A percentile compares a stretch with the other conserved stretches of the same genome.
phyloP scores from a whole-genome alignment of 139 green algal genomes.

The Chlamydomonas asymmetrica region DNA sequence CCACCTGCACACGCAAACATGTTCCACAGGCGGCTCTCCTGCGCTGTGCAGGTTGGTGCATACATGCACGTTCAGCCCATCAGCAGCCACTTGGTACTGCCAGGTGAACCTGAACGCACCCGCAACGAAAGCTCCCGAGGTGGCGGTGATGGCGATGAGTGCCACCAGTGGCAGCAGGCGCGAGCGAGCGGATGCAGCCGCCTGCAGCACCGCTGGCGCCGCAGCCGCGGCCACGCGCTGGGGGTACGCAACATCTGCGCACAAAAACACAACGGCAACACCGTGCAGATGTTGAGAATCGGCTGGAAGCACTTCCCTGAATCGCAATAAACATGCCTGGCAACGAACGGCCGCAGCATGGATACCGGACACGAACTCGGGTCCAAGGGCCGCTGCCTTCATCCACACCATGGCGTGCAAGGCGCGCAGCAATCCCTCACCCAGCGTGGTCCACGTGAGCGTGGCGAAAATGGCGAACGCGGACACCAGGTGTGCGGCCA shows the following conservation, averaged over 20 bases:
- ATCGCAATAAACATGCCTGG: no score
- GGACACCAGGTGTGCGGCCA: conserved; percentile 92
- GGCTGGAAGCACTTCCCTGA: no score
- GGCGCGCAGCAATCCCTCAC: neutral
- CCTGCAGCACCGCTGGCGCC: conserved; percentile 9
- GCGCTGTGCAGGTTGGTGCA: neutral
- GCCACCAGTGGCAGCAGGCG: conserved; percentile 71
- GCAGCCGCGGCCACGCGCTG: conserved; percentile 8
- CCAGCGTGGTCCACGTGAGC: conserved; percentile 92
- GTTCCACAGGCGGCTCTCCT: no score
- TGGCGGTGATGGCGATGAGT: conserved; percentile 89
- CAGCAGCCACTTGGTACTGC: neutral
- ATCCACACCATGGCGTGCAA: no score
- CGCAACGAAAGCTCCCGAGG: conserved; percentile 86
- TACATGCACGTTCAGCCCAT: no score
- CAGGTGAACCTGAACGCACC: conserved; percentile 8
- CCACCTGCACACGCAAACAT: no score
- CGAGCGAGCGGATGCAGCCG: conserved; percentile 40
- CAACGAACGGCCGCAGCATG: no score
- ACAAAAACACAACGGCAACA: no score
- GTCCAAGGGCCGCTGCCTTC: no score
- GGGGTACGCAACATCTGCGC: conserved; percentile 27
- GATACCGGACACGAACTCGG: no score
- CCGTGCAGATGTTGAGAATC: no score
- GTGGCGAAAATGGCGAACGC: conserved; percentile 94